Evolutionary conservation across 2,329 filamentous ascomycete species (phyloP).

Genomic region (Drechslerella coelobrocha): DNA sequence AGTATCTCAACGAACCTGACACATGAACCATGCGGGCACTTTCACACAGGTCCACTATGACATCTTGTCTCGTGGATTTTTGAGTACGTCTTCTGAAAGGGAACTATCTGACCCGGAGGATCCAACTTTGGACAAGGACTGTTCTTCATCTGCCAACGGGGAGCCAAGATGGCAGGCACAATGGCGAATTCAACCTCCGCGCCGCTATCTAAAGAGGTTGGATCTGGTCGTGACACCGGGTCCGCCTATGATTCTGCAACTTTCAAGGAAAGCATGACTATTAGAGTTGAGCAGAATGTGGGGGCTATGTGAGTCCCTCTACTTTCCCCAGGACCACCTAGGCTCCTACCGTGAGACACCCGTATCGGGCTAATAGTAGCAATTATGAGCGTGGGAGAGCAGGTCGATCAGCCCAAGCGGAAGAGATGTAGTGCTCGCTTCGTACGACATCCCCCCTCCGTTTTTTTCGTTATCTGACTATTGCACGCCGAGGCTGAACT

Average conservation of each 20-base stretch:
- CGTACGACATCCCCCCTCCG: conserved; percentile 60
- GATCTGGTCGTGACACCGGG: conserved; percentile 50
- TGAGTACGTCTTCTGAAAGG: background rate
- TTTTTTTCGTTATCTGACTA: background rate
- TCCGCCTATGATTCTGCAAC: conserved; percentile 83
- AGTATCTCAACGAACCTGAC: background rate
- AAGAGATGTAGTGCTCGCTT: conserved; percentile 86
- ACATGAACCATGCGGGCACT: background rate
- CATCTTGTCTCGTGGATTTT: background rate
- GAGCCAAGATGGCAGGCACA: conserved; percentile 4
- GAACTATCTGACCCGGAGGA: conserved; percentile 5
- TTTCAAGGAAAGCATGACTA: conserved; percentile 82
- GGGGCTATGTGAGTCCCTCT: conserved; percentile 73
- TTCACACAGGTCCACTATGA: background rate
- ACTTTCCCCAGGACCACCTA: background rate
- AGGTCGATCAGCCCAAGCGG: conserved; percentile 80
- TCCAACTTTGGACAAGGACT: conserved; percentile 26
- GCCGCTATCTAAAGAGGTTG: conserved; percentile 23
- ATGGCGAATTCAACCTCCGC: conserved; percentile 28
- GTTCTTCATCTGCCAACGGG: conserved; percentile 22
- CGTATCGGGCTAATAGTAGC: background rate
- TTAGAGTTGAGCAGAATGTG: conserved; percentile 79
- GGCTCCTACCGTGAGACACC: no score
- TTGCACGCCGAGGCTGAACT: conserved; percentile 2
- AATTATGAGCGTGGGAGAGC: background rate